Evolutionary conservation across 1,139 yeast species (phyloP).

Genomic region (Suhomyces ambrosiae): DNA sequence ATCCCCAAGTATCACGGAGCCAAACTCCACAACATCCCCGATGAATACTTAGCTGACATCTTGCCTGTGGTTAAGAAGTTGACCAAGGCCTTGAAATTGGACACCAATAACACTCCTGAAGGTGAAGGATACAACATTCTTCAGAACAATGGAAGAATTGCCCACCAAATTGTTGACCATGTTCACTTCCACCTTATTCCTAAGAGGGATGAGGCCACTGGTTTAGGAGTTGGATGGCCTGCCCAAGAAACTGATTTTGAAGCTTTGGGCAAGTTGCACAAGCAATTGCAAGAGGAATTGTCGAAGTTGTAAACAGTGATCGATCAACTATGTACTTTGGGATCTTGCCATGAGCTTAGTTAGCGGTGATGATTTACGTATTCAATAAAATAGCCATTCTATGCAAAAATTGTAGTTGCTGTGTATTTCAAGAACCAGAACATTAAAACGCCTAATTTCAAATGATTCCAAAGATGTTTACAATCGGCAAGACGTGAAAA

Average conservation of each 20-base stretch:
- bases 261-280: constrained; percentile 67
- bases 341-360: no score
- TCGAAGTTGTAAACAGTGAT: constrained; percentile 34
- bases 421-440: no score
- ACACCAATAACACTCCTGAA: constrained; percentile 55
- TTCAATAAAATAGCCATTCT: neutral
- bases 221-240: constrained; percentile 91
- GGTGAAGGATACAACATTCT: constrained; percentile 85
- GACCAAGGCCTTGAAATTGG: constrained; percentile 69
- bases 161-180: constrained; percentile 93
- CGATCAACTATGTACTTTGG: neutral
- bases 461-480: no score
- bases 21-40: constrained; percentile 87
- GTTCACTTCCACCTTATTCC: constrained; percentile 97
- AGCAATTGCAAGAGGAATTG: constrained; percentile 58
- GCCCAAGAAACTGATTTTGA: constrained; percentile 73
- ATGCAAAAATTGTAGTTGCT: no score
- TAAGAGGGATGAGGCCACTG: constrained; percentile 67
- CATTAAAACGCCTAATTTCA: no score
- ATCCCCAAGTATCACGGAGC: constrained; percentile 95
- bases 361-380: no score
- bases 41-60: constrained; percentile 80
- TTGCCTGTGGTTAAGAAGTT: constrained; percentile 86
- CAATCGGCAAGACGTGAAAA: no score
- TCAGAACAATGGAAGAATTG: constrained; percentile 91